Percentiles rank a stretch among this genome's conserved stretches.
Evolutionary conservation across 2,329 filamentous ascomycete genomes (phyloP).

Genomic region (Colletotrichum limetticola): DNA sequence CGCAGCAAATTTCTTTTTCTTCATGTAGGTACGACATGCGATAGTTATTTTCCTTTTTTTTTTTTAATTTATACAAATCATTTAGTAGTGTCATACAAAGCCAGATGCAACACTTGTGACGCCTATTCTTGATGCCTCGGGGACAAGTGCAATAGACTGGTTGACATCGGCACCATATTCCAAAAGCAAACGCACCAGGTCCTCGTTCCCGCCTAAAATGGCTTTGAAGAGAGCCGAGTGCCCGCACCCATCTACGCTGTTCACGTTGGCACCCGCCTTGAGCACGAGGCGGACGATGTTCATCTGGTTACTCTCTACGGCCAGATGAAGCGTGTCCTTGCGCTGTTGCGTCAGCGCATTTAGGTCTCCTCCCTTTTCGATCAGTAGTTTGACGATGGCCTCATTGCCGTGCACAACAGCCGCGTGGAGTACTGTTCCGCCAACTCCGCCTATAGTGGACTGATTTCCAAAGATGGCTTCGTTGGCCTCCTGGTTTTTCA

Average conservation of each 20-base stretch:
- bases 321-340: background rate
- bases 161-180: background rate
- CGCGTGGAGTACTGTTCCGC: background rate
- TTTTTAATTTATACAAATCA: background rate
- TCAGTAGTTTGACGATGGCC: background rate
- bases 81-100: background rate
- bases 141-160: background rate
- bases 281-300: background rate
- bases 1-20: background rate
- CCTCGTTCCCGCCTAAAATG: background rate
- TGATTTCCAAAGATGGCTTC: background rate
- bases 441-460: background rate
- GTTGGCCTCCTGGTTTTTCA: background rate
- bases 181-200: background rate
- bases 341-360: background rate
- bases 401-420: background rate
- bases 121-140: background rate
- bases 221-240: background rate
- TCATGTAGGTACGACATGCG: background rate
- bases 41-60: background rate
- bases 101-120: background rate
- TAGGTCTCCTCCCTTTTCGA: background rate
- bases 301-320: background rate
- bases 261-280: background rate
- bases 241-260: background rate